Evolutionary conservation across 2,329 filamentous ascomycete species (phyloP).

Genomic region (Xylaria digitata): DNA sequence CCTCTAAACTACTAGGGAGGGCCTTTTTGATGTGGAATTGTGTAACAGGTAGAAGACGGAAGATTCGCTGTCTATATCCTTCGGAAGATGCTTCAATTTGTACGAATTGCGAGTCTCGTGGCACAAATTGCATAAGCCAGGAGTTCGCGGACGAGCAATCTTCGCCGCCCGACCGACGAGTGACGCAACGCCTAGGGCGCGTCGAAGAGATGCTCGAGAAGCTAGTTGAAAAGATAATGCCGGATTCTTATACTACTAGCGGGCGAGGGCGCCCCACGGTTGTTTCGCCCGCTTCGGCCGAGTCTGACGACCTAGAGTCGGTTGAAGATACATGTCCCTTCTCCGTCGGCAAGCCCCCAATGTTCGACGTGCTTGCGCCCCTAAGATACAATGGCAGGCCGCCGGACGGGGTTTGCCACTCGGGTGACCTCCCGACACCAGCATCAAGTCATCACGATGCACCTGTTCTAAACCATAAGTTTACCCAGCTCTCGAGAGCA

Average conservation of each 20-base stretch:
- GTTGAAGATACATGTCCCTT: conserved; percentile 48
- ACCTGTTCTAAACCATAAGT: conserved; percentile 43
- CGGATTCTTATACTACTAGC: conserved; percentile 43
- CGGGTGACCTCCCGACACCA: conserved; percentile 35
- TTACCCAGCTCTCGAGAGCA: conserved; percentile 50
- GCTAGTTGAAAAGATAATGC: conserved; percentile 55
- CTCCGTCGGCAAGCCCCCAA: conserved; percentile 47
- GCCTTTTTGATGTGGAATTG: conserved; percentile 14
- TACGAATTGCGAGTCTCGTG: conserved; percentile 57
- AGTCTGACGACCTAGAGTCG: conserved; percentile 45
- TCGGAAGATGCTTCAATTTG: conserved; percentile 55
- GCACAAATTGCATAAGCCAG: conserved; percentile 58
- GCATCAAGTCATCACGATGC: conserved; percentile 39
- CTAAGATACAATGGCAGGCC: conserved; percentile 26
- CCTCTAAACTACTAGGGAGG: background rate
- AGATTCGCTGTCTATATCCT: conserved; percentile 60
- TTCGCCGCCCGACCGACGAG: conserved; percentile 52
- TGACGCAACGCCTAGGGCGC: conserved; percentile 57
- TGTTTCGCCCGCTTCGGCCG: conserved; percentile 44
- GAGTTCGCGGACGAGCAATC: conserved; percentile 56
- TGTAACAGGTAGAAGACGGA: conserved; percentile 55
- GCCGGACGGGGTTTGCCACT: background rate
- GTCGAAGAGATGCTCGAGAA: conserved; percentile 61
- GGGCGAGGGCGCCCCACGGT: conserved; percentile 42
- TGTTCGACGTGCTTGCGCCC: conserved; percentile 46